phyloP scores from a whole-genome alignment of 176 grass and related monocot species.

The Pontederia paniculata region DNA sequence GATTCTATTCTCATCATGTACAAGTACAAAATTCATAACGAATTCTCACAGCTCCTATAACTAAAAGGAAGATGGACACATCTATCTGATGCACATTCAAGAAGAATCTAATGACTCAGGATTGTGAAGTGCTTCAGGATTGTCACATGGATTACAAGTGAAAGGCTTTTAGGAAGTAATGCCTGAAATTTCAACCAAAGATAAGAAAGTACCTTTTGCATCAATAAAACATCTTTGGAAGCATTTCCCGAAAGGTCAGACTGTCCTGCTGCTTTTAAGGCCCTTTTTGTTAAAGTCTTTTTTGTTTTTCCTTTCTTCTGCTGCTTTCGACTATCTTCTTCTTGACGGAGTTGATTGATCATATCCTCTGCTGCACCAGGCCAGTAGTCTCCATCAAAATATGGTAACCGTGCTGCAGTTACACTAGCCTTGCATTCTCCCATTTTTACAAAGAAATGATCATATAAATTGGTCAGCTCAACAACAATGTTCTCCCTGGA shows the following conservation, averaged over 20 bases:
- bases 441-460: conserved; percentile 73
- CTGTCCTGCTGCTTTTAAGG: conserved; percentile 89
- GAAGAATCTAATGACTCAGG: too few relatives aligned
- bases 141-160: too few relatives aligned
- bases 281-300: conserved; percentile 86
- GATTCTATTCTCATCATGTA: too few relatives aligned
- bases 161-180: background rate
- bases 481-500: conserved; percentile 83
- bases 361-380: conserved; percentile 99
- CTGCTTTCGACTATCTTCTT: conserved; percentile 79
- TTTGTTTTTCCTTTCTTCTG: conserved; percentile 95
- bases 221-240: conserved; percentile 93
- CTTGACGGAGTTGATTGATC: conserved; percentile 88
- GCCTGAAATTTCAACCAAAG: conserved; percentile 16
- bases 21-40: too few relatives aligned
- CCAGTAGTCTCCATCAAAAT: conserved; percentile 99
- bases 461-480: conserved; percentile 86
- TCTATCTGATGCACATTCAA: too few relatives aligned
- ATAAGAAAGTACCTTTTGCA: conserved; percentile 70
- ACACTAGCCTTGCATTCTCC: conserved; percentile 92
- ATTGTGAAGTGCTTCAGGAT: too few relatives aligned
- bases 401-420: conserved; percentile 87
- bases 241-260: conserved; percentile 81
- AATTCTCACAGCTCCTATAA: too few relatives aligned
- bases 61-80: too few relatives aligned